A percentile compares a stretch with the other conserved stretches of the same genome.
Evolutionary conservation across 78 protist species (phyloP).

Genomic region (Protostelium mycophagum): DNA sequence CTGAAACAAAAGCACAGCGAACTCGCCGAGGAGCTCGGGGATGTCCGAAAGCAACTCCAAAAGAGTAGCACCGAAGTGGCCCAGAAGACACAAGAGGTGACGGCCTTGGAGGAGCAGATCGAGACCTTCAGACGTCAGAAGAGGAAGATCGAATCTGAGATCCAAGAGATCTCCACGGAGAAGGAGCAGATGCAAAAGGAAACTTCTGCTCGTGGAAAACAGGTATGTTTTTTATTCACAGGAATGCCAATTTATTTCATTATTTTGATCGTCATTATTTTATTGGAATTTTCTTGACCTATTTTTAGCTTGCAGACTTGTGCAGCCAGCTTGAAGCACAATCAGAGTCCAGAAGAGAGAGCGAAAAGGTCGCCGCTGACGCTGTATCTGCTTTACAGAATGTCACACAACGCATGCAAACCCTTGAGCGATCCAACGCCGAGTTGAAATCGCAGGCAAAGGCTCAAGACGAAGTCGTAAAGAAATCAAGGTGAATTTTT

Average conservation of each 20-base stretch:
- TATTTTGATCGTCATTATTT: too few relatives aligned
- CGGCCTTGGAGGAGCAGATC: too few relatives aligned
- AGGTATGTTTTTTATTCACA: background rate
- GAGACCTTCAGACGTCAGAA: too few relatives aligned
- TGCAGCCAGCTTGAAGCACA: background rate
- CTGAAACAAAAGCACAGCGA: background rate
- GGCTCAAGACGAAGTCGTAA: background rate
- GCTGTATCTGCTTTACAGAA: background rate
- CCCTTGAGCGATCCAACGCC: background rate
- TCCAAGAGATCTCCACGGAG: background rate
- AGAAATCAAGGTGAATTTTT: background rate
- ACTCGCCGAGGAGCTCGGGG: too few relatives aligned
- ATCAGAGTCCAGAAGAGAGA: background rate
- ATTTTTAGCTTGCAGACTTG: background rate
- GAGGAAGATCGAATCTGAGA: background rate
- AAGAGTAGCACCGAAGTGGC: too few relatives aligned
- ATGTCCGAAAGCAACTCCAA: too few relatives aligned
- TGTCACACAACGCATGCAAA: background rate
- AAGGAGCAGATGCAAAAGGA: background rate
- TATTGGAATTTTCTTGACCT: too few relatives aligned
- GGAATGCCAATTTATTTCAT: background rate
- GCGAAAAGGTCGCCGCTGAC: background rate
- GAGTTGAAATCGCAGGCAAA: background rate
- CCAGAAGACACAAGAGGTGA: too few relatives aligned
- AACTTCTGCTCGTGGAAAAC: background rate